Percentiles rank a stretch among this genome's conserved stretches.
phyloP scores from a whole-genome alignment of 768 basidiomycete species.

The Megacollybia marginata region DNA sequence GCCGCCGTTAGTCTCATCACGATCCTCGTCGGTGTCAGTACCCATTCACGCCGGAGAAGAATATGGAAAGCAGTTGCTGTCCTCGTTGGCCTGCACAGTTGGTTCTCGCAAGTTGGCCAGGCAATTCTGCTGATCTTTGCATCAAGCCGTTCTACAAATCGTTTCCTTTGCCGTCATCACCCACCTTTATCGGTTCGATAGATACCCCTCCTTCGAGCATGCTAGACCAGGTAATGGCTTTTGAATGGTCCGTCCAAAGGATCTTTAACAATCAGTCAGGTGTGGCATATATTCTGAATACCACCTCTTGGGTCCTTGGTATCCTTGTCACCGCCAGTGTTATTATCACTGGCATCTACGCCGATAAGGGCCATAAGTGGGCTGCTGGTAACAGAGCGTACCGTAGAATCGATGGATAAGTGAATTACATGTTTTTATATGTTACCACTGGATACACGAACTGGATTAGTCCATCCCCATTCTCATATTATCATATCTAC shows the following conservation, averaged over 20 bases:
- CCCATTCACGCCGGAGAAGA: slow-evolving; percentile 63
- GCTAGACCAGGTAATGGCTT: slow-evolving; percentile 46
- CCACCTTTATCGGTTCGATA: slow-evolving; percentile 41
- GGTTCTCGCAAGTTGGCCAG: slow-evolving; percentile 3
- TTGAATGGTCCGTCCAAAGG: slow-evolving; percentile 8
- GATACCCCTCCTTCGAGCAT: slow-evolving; percentile 43
- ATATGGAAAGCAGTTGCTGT: slow-evolving; percentile 73
- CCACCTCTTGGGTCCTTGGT: slow-evolving; percentile 53
- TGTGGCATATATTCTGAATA: slow-evolving; percentile 49
- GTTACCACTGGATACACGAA: neutral
- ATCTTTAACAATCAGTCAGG: slow-evolving; percentile 31
- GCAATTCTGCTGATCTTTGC: neutral
- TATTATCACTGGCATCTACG: slow-evolving; percentile 54
- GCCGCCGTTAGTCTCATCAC: slow-evolving; percentile 49
- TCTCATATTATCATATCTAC: slow-evolving; percentile 75
- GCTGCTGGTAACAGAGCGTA: slow-evolving; percentile 74
- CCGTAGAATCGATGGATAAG: slow-evolving; percentile 24
- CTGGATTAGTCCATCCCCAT: slow-evolving; percentile 46
- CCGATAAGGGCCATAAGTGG: slow-evolving; percentile 59
- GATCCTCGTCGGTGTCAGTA: slow-evolving; percentile 62
- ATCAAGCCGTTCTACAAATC: slow-evolving; percentile 51
- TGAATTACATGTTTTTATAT: neutral
- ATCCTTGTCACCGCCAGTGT: slow-evolving; percentile 46
- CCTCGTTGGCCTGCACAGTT: slow-evolving; percentile 56
- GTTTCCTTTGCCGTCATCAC: slow-evolving; percentile 58